phyloP scores from a whole-genome alignment of 768 basidiomycete species.

The Pholiota microspora region DNA sequence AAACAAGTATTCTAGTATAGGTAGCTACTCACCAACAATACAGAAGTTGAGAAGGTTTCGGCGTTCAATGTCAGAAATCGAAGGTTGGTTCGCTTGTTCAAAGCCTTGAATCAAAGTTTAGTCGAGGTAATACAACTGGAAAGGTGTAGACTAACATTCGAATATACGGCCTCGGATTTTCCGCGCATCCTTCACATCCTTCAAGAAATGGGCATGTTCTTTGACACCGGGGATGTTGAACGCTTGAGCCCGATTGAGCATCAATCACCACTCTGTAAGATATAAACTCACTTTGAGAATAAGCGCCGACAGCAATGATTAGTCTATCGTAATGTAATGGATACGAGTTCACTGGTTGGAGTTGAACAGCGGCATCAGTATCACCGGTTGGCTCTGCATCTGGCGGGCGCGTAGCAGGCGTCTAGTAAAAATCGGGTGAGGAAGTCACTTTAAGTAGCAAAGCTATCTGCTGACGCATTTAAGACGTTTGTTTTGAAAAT shows the following conservation, averaged over 20 bases:
- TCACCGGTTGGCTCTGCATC: conserved; percentile 27
- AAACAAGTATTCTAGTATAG: neutral
- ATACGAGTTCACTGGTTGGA: conserved; percentile 35
- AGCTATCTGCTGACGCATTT: conserved; percentile 47
- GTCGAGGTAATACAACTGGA: neutral
- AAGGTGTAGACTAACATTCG: conserved; percentile 50
- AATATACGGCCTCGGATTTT: conserved; percentile 68
- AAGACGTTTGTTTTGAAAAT: conserved; percentile 58
- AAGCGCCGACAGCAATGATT: conserved; percentile 82
- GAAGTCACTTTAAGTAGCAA: neutral
- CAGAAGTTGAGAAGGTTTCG: conserved; percentile 81
- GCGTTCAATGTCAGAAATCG: conserved; percentile 70
- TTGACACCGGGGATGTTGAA: conserved; percentile 77
- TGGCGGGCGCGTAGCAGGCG: conserved; percentile 57
- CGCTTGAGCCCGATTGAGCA: conserved; percentile 32
- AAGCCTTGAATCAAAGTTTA: conserved; percentile 46
- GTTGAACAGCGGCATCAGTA: conserved; percentile 10
- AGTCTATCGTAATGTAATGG: conserved; percentile 74
- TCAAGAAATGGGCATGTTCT: conserved; percentile 78
- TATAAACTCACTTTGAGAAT: conserved; percentile 65
- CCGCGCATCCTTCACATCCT: conserved; percentile 75
- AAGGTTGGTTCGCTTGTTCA: conserved; percentile 84
- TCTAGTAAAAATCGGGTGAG: conserved; percentile 31
- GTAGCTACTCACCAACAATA: conserved; percentile 61
- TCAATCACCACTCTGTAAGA: neutral